Conservation (phyloP, 768 basidiomycete species). For the Tubosaeta brunneosetosa region DNA sequence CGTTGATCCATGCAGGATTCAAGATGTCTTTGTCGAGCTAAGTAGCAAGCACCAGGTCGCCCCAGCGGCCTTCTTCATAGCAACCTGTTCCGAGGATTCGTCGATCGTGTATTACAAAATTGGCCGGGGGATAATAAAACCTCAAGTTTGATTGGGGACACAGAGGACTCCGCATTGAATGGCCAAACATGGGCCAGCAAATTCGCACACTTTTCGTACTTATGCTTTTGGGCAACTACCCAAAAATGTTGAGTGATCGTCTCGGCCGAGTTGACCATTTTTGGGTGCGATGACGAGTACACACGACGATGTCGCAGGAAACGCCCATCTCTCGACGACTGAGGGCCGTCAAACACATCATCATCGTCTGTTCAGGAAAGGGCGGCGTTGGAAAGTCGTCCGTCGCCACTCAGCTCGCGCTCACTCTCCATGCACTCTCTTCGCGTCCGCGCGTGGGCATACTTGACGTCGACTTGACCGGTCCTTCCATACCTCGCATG, state of each 20-base stretch:
- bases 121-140: conserved; percentile 73
- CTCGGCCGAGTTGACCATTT: not conserved
- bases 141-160: conserved; percentile 40
- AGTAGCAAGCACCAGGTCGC: conserved; percentile 13
- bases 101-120: conserved; percentile 85
- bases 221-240: too few species aligned
- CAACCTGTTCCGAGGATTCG: conserved; percentile 71
- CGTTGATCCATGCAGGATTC: conserved; percentile 41
- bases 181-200: too few species aligned
- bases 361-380: conserved; percentile 94
- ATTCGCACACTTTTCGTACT: too few species aligned
- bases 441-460: conserved; percentile 76
- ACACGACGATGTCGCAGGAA: conserved; percentile 29
- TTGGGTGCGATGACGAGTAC: not conserved
- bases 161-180: too few species aligned
- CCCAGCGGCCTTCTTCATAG: conserved; percentile 55
- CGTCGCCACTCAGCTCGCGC: conserved; percentile 84
- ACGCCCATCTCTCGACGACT: conserved; percentile 72
- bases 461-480: conserved; percentile 90
- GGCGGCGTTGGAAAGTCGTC: conserved; percentile 99
- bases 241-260: not conserved
- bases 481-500: conserved; percentile 94
- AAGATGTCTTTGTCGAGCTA: conserved; percentile 51
- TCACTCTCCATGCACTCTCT: conserved; percentile 72
- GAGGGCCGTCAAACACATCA: conserved; percentile 70